Conservation (phyloP, 108 stramenopile genomes). For the Phaeodactylum tricornutum region DNA sequence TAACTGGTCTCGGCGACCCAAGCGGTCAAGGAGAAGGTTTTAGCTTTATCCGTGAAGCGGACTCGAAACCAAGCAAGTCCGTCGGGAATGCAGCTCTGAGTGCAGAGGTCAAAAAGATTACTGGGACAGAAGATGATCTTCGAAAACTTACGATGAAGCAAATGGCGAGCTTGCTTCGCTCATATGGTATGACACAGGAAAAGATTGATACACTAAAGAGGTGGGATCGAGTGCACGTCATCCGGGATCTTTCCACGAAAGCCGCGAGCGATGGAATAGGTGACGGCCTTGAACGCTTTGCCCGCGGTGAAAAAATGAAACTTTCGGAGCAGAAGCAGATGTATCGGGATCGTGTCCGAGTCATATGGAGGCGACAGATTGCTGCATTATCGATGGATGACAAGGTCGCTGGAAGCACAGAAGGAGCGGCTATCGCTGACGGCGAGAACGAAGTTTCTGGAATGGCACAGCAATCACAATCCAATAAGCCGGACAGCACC, state of each 20-base stretch:
- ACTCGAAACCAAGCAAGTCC: conserved; percentile 53
- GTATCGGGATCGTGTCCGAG: conserved; percentile 78
- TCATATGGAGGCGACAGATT: conserved; percentile 82
- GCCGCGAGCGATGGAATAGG: conserved; percentile 82
- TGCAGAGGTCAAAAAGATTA: conserved; percentile 79
- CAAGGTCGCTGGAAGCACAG: conserved; percentile 13
- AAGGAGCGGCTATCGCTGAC: conserved; percentile 22
- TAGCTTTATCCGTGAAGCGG: conserved; percentile 59
- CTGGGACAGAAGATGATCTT: conserved; percentile 80
- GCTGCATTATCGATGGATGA: conserved; percentile 38
- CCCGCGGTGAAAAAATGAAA: conserved; percentile 82
- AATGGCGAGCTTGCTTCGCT: conserved; percentile 69
- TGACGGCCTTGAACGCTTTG: conserved; percentile 77
- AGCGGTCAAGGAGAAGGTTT: conserved; percentile 74
- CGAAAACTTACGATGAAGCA: conserved; percentile 88
- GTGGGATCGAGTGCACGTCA: conserved; percentile 89
- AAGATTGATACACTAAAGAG: conserved; percentile 79
- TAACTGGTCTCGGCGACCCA: conserved; percentile 86
- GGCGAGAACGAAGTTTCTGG: too few species aligned
- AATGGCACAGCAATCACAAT: neutral
- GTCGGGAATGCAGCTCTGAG: conserved; percentile 36
- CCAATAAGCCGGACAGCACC: conserved; percentile 4
- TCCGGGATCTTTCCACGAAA: conserved; percentile 85
- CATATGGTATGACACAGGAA: conserved; percentile 76
- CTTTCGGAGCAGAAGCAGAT: conserved; percentile 79